Evolutionary conservation across 768 basidiomycete genomes (phyloP).

Genomic region (Daedaleopsis sinensis): DNA sequence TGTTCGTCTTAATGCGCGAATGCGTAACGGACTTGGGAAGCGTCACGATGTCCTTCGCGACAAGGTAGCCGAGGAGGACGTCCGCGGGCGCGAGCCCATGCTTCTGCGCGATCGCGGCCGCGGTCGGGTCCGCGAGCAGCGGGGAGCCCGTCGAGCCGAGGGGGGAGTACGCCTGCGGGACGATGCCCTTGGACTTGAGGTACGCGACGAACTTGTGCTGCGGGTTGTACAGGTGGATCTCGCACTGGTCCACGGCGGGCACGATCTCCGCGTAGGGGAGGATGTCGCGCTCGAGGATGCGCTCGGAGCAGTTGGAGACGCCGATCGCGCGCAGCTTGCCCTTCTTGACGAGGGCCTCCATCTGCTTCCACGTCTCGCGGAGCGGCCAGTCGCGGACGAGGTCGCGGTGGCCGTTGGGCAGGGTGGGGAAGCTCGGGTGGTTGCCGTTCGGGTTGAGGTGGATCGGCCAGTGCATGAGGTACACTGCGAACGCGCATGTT

Average conservation of each 20-base stretch:
- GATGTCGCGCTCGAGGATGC: conserved; percentile 70
- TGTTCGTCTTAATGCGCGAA: conserved; percentile 63
- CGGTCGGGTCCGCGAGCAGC: conserved; percentile 63
- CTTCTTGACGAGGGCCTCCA: conserved; percentile 73
- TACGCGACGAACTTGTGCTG: conserved; percentile 69
- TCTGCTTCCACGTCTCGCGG: conserved; percentile 79
- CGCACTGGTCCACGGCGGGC: conserved; percentile 78
- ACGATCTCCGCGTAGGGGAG: conserved; percentile 65
- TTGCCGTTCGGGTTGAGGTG: conserved; percentile 71
- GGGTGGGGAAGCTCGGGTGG: conserved; percentile 58
- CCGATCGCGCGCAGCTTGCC: conserved; percentile 73
- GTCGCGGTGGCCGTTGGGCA: conserved; percentile 67
- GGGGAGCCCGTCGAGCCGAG: conserved; percentile 72
- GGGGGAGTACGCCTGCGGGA: conserved; percentile 81
- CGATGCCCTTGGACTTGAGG: conserved; percentile 65
- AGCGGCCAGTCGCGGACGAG: conserved; percentile 68
- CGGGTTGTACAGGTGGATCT: conserved; percentile 75
- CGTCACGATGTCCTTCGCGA: conserved; percentile 63
- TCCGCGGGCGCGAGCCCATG: conserved; percentile 56
- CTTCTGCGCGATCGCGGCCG: conserved; percentile 60
- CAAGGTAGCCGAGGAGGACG: conserved; percentile 66
- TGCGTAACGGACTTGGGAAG: conserved; percentile 82
- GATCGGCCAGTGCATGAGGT: conserved; percentile 84
- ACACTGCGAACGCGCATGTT: conserved; percentile 40
- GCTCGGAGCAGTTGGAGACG: conserved; percentile 75